Evolutionary conservation across 352 stramenopile species (phyloP).

Genomic region (Globisporangium iwayamae): DNA sequence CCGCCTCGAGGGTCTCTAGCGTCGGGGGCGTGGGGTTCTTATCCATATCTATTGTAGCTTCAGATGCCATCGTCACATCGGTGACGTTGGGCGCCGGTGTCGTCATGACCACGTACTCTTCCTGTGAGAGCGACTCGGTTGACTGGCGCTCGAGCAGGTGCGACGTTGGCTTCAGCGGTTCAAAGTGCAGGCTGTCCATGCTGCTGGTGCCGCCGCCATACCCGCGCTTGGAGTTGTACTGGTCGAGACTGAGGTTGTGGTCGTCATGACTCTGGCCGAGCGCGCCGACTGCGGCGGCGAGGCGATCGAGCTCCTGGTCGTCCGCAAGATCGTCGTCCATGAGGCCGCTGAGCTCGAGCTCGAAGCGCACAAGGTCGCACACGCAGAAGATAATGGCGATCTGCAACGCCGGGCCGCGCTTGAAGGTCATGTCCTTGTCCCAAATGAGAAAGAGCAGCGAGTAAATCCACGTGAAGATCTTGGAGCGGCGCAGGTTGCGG

Average conservation of each 20-base stretch:
- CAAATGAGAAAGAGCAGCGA: conserved; percentile 56
- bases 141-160: conserved; percentile 10
- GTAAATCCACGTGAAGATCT: conserved; percentile 68
- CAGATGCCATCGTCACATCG: not conserved
- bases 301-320: conserved; percentile 25
- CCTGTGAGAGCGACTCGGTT: conserved; percentile 14
- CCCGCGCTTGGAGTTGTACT: conserved; percentile 1
- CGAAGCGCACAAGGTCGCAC: conserved; percentile 62
- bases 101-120: conserved; percentile 15
- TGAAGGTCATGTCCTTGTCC: conserved; percentile 70
- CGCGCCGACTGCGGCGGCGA: conserved; percentile 8
- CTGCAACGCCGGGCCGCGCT: conserved; percentile 60
- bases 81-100: not conserved
- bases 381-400: conserved; percentile 70
- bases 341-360: conserved; percentile 69
- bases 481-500: conserved; percentile 58
- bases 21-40: not conserved
- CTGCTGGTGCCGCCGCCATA: not conserved
- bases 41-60: not conserved
- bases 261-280: not conserved
- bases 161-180: not conserved
- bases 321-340: conserved; percentile 42
- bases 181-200: not conserved
- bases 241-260: not conserved
- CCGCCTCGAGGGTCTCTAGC: conserved; percentile 8